Evolutionary conservation across 129 eudicot species (phyloP).

Genomic region (Escallonia rubra): DNA sequence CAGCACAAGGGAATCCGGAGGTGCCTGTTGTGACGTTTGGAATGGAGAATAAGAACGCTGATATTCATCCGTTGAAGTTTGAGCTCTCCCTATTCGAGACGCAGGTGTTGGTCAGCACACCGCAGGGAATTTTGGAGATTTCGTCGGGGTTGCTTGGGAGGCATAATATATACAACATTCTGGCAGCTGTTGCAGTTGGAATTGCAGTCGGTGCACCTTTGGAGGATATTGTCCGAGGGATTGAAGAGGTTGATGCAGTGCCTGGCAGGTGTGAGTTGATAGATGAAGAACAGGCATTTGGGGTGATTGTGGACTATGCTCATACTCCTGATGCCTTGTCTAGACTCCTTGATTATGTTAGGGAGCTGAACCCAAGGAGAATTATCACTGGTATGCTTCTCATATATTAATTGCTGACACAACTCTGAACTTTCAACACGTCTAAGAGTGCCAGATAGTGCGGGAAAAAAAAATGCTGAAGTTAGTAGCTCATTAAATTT

Average conservation of each 20-base stretch:
- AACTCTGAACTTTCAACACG: neutral
- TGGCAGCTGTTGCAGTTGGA: slow-evolving; percentile 94
- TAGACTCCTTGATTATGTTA: slow-evolving; percentile 81
- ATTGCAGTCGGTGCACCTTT: slow-evolving; percentile 96
- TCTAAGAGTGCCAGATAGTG: neutral
- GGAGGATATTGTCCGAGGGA: slow-evolving; percentile 96
- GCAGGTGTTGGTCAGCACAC: slow-evolving; percentile 91
- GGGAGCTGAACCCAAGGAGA: slow-evolving; percentile 81
- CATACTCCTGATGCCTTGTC: slow-evolving; percentile 84
- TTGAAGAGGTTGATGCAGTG: slow-evolving; percentile 96
- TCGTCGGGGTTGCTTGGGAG: slow-evolving; percentile 93
- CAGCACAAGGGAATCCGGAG: slow-evolving; percentile 75
- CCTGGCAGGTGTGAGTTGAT: slow-evolving; percentile 98
- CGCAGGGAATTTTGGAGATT: slow-evolving; percentile 90
- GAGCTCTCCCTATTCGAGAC: slow-evolving; percentile 94
- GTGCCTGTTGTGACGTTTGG: slow-evolving; percentile 93
- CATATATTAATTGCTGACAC: neutral
- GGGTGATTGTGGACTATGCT: slow-evolving; percentile 93
- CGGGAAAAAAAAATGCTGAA: neutral
- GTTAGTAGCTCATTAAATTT: neutral
- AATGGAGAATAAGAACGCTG: slow-evolving; percentile 80
- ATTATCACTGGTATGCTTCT: slow-evolving; percentile 72
- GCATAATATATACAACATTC: slow-evolving; percentile 81
- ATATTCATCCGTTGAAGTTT: slow-evolving; percentile 83
- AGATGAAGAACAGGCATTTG: slow-evolving; percentile 96